phyloP scores from a whole-genome alignment of 768 basidiomycete species.

The Pilatotrama ljubarskyi region DNA sequence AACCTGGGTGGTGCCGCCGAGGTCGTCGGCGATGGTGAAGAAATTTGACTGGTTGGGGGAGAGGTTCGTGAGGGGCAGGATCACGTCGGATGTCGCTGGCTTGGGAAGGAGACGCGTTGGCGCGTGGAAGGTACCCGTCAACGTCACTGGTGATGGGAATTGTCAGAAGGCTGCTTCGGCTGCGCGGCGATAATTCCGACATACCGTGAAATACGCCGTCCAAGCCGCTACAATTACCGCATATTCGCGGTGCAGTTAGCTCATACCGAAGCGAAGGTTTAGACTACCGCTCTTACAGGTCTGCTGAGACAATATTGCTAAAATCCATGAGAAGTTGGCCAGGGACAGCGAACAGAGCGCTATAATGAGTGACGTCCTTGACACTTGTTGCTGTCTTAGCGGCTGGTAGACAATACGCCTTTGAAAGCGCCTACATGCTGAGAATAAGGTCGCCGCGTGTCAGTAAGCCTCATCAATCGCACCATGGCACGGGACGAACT shows the following conservation, averaged over 20 bases:
- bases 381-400: slow-evolving; percentile 23
- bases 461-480: not conserved
- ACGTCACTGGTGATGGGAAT: slow-evolving; percentile 7
- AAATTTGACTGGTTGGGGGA: slow-evolving; percentile 1
- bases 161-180: not conserved
- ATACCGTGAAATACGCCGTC: slow-evolving; percentile 12
- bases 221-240: not conserved
- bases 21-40: slow-evolving; percentile 5
- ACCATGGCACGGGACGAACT: slow-evolving; percentile 2
- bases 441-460: not conserved
- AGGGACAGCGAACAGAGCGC: slow-evolving; percentile 60
- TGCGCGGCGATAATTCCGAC: not conserved
- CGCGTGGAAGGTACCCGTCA: slow-evolving; percentile 13
- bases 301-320: slow-evolving; percentile 58
- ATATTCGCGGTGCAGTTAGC: not conserved
- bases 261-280: not conserved
- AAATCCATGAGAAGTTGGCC: slow-evolving; percentile 69
- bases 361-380: slow-evolving; percentile 71
- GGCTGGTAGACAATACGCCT: not conserved
- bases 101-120: not conserved
- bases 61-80: slow-evolving; percentile 1
- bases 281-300: not conserved
- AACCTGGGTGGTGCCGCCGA: slow-evolving; percentile 29
- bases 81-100: not conserved
- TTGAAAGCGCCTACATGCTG: slow-evolving; percentile 1